Percentiles rank a stretch among this genome's conserved stretches.
phyloP scores from a whole-genome alignment of 1,284 basidiomycete species.

The Boletus smithii region DNA sequence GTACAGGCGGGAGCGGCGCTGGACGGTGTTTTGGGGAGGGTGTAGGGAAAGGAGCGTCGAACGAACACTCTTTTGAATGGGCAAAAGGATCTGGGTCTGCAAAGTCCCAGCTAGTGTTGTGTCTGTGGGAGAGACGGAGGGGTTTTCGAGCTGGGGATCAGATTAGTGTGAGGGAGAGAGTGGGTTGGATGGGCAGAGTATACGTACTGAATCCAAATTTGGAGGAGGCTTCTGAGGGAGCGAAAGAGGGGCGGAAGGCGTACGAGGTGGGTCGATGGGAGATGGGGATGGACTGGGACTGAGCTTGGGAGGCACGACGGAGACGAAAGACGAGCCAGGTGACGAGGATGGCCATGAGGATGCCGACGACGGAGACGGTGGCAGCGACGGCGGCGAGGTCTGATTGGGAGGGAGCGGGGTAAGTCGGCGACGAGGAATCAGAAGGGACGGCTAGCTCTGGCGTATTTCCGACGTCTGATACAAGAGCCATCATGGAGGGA shows the following conservation, averaged over 20 bases:
- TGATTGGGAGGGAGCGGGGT: constrained; percentile 15
- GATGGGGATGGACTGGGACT: constrained; percentile 2
- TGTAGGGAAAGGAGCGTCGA: neutral
- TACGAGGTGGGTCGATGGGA: constrained; percentile 16
- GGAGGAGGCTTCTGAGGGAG: constrained; percentile 29
- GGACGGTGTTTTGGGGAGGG: constrained; percentile 17
- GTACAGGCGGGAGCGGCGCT: constrained; percentile 7
- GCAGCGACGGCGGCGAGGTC: constrained; percentile 26
- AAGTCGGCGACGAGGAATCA: constrained; percentile 4
- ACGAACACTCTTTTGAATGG: constrained; percentile 2
- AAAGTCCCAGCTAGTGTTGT: constrained; percentile 31
- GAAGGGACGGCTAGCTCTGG: neutral
- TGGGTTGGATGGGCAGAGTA: neutral
- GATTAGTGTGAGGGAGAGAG: neutral
- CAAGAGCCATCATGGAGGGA: neutral
- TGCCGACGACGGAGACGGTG: constrained; percentile 28
- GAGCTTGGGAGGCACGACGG: constrained; percentile 10
- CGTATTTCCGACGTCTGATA: too few species aligned
- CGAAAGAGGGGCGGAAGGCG: constrained; percentile 23
- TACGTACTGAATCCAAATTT: constrained; percentile 30
- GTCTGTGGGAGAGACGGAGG: constrained; percentile 23
- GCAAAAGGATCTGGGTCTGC: constrained; percentile 29
- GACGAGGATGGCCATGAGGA: constrained; percentile 24
- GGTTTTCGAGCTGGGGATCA: constrained; percentile 23
- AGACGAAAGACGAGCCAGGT: constrained; percentile 29